Evolutionary conservation across 352 stramenopile genomes (phyloP), one percentile per base, ranked within the genome.

Genomic region (Phytophthora sojae): DNA sequence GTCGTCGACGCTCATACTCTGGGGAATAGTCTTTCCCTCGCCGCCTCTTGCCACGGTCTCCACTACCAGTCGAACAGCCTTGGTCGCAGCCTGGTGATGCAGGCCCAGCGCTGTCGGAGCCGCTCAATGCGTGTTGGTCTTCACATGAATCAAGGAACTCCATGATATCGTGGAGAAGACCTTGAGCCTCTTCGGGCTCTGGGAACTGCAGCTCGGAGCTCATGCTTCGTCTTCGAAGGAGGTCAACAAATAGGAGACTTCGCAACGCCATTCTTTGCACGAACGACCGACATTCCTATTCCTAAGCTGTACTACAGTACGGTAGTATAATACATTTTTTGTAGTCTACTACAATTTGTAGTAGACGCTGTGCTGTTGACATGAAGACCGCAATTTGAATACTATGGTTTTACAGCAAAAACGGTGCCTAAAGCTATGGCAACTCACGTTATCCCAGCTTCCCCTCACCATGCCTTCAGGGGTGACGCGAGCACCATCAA

Each of bases 71-170:
- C 19, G 12, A n/a, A 14, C 11, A 45, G 37, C 12, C 12, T 45
- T 45, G 37, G 5, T n/a, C 37, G 3, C 7, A n/a, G 17, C 9
- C 37, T 15, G 37, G 37, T 2, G 37, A 45, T 37, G 32, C 2
- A 37, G 32, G 32, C 21, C 21, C 21, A 21, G 21, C 21, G 4
- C 7, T 21, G 7, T 14, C n/a, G 6, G 54, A 12, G 1, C 30
- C n/a, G 25, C 3, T 35, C 19, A 17, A 8, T 7, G 11, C 17
- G 12, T 57, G 15, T 29, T 58, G 30, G 14, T 30, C n/a, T 12
- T 67, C 9, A 4, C 17, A 67, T 6, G 23, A 14, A 42, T 67
- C 61, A 30, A 61, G 47, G 39, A 67, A 67, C 6, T 15, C 51
- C 17, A 67, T 19, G 17, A 61, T 49, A 26, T 60, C 61, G 26